Percentiles rank a stretch among this genome's conserved stretches.
phyloP scores from a whole-genome alignment of 2,329 filamentous ascomycete species.

The Aurifilum marmelostoma region DNA sequence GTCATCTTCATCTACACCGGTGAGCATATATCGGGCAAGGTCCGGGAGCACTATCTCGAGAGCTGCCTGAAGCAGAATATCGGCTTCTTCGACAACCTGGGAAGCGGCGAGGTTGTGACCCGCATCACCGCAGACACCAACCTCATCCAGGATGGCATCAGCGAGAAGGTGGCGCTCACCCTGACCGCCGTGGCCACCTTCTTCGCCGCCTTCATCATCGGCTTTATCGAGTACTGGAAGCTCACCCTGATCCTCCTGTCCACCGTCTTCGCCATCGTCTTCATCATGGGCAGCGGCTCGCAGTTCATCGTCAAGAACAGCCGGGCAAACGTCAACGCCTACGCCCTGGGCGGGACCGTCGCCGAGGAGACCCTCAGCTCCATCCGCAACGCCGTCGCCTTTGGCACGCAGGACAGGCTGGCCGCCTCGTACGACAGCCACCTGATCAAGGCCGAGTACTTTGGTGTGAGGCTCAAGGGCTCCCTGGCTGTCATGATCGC shows the following conservation, averaged over 20 bases:
- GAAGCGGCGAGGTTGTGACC: constrained; percentile 90
- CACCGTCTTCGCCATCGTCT: constrained; percentile 77
- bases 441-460: constrained; percentile 71
- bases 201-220: constrained; percentile 85
- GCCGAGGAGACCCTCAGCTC: constrained; percentile 95
- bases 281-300: constrained; percentile 75
- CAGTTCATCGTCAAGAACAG: constrained; percentile 79
- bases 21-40: constrained; percentile 77
- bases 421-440: constrained; percentile 82
- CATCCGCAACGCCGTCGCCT: constrained; percentile 88
- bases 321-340: constrained; percentile 76
- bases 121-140: constrained; percentile 95
- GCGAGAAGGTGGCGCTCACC: constrained; percentile 82
- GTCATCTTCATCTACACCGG: constrained; percentile 89
- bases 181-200: constrained; percentile 80
- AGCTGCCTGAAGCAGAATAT: constrained; percentile 88
- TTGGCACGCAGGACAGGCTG: constrained; percentile 91
- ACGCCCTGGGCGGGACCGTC: constrained; percentile 82
- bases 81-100: constrained; percentile 89
- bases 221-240: constrained; percentile 91
- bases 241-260: constrained; percentile 85
- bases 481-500: constrained; percentile 79
- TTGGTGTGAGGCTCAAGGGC: constrained; percentile 75
- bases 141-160: constrained; percentile 85
- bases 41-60: constrained; percentile 80